Base-by-base conservation (phyloP, 768 basidiomycete genomes). In the Amanita rubescens region DNA sequence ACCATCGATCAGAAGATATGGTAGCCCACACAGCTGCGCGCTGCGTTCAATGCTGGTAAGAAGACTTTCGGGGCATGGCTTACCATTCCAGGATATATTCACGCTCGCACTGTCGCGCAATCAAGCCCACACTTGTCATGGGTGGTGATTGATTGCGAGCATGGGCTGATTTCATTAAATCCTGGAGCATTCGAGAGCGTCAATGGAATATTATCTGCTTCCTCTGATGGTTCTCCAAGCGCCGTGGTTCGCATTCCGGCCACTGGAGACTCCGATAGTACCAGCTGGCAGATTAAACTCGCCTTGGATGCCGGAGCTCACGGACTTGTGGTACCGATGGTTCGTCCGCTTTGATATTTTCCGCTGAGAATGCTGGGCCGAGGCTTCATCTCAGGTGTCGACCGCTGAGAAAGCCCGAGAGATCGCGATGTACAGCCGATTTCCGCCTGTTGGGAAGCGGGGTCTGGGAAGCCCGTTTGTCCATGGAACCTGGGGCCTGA, bases 221-320 rank as follows among this genome's bases (percentile, higher is more conserved):
- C 70, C 2, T 60, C 62, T 2, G 58, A 60, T 27, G 75, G 75
- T 1, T 14, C 73, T 1, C 79, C 80, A 0, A 84, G 78, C 58
- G 69, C 77, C 9, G 58, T 87, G 35, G 78, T 87, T 5, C 67
- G 85, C 24, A 78, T 86, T 45, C 80, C 85, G 6, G 82, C 82
- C 7, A 86, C 84, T 2, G 84, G 82, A 0, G 61, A 73, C 33
- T 77, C 74, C 24, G 68, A 69, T 0, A 76, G 78, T 57, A 80
- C 81, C 2, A 73, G 74, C 52, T 85, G 84, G 83, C 84, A 85
- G 64, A 84, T 87, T 67, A 87, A 87, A 67, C 73, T 81, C 55
- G 84, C 79, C 0, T 73, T 87, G 27, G 85, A 87, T 60, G 79
- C 80, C 0, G 85, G 85, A 4, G 85, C 84, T 15, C 70, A 73